Conservation (phyloP, 257 asterid species). For the Penstemon barbatus region DNA sequence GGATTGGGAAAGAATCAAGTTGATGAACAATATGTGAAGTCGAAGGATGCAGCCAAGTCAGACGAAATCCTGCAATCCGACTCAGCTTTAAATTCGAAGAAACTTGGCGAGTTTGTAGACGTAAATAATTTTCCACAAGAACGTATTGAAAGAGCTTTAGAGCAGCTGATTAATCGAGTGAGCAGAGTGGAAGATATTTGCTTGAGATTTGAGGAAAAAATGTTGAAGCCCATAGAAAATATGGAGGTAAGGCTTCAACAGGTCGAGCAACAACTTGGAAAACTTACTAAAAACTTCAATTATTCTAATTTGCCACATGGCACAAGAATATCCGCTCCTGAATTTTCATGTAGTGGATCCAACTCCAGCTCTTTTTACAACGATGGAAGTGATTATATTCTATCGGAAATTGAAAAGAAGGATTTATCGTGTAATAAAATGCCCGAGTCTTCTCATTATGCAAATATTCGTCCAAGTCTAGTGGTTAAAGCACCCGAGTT, state of each 20-base stretch:
- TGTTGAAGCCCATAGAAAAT: conserved; percentile 79
- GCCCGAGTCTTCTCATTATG: conserved; percentile 35
- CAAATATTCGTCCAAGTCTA: conserved; percentile 50
- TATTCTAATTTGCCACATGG: conserved; percentile 45
- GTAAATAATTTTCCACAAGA: conserved; percentile 31
- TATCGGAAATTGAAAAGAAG: conserved; percentile 48
- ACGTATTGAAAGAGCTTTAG: conserved; percentile 60
- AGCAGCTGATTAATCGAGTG: conserved; percentile 69
- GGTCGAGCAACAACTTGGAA: conserved; percentile 75
- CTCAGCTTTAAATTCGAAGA: conserved; percentile 17
- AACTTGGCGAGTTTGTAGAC: conserved; percentile 28
- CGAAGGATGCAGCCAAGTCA: conserved; percentile 38
- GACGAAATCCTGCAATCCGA: conserved; percentile 29
- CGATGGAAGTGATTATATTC: conserved; percentile 42
- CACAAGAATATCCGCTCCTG: conserved; percentile 68
- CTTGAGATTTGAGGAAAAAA: conserved; percentile 81
- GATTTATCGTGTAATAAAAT: conserved; percentile 37
- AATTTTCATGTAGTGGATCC: conserved; percentile 69
- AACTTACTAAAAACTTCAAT: conserved; percentile 48
- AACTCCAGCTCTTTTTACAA: conserved; percentile 53
- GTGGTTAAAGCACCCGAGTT: conserved; percentile 76
- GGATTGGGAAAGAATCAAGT: conserved; percentile 25
- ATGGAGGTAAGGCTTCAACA: conserved; percentile 77
- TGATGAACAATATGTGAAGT: conserved; percentile 38
- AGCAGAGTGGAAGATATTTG: conserved; percentile 77